Evolutionary conservation across 805 yeast species (phyloP).

Genomic region (Candida peoriensis): DNA sequence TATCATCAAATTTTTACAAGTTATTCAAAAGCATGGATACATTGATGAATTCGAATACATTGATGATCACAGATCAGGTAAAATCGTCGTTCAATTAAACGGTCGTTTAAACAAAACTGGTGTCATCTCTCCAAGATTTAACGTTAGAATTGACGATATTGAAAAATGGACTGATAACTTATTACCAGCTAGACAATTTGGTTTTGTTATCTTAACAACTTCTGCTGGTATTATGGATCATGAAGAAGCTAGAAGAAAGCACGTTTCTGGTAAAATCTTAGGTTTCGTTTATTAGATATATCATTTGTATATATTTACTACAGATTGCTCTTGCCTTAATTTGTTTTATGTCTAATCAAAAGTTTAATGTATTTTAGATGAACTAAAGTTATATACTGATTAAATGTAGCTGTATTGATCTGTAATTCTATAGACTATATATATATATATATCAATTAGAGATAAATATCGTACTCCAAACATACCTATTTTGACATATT

Average conservation of each 20-base stretch:
- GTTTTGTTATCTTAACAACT: constrained; percentile 95
- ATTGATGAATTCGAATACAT: constrained; percentile 98
- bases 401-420: too few relatives aligned
- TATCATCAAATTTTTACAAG: constrained; percentile 92
- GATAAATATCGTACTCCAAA: too few relatives aligned
- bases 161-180: constrained; percentile 99
- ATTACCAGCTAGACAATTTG: constrained; percentile 98
- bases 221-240: constrained; percentile 99
- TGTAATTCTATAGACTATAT: too few relatives aligned
- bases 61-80: constrained; percentile 98
- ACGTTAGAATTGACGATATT: constrained; percentile 90
- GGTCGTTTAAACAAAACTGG: constrained; percentile 99
- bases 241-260: constrained; percentile 99
- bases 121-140: constrained; percentile 98
- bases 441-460: too few relatives aligned
- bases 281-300: constrained; percentile 87
- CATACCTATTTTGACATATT: too few relatives aligned
- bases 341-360: constrained; percentile 5
- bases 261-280: constrained; percentile 97
- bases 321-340: not conserved
- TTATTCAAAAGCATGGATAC: constrained; percentile 98
- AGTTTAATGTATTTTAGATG: constrained; percentile 10
- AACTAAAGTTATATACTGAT: constrained; percentile 1
- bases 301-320: too few relatives aligned
- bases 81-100: constrained; percentile 93